These are phyloP conservation scores for Saccharomyces eubayanus DNA, from an alignment of 805 yeast genomes.

Conservation along the genomic window DNA sequence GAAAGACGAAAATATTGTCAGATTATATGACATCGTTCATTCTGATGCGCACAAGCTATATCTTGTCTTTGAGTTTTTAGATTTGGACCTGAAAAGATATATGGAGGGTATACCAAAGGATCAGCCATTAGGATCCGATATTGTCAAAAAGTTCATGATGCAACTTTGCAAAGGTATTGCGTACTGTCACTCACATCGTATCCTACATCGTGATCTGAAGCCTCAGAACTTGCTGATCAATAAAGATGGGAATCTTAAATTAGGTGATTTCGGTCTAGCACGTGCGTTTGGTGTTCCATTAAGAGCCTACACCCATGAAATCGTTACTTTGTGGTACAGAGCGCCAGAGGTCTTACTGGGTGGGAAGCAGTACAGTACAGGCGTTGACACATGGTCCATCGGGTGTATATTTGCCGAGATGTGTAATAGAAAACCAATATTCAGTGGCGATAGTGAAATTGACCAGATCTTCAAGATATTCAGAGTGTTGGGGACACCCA, in stretches of 20 bases:
- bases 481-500: slow-evolving; percentile 93
- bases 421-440: slow-evolving; percentile 95
- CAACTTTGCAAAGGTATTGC: slow-evolving; percentile 83
- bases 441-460: slow-evolving; percentile 93
- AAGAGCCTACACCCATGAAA: slow-evolving; percentile 94
- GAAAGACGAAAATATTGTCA: slow-evolving; percentile 85
- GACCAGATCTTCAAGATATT: slow-evolving; percentile 90
- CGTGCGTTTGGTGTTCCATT: slow-evolving; percentile 97
- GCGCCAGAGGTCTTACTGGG: slow-evolving; percentile 96
- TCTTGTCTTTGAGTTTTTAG: slow-evolving; percentile 87
- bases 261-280: slow-evolving; percentile 96
- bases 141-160: slow-evolving; percentile 87
- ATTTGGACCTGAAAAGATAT: slow-evolving; percentile 84
- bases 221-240: slow-evolving; percentile 91
- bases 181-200: slow-evolving; percentile 56
- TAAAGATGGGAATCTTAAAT: slow-evolving; percentile 80
- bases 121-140: slow-evolving; percentile 76
- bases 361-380: slow-evolving; percentile 89
- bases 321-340: slow-evolving; percentile 95
- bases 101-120: slow-evolving; percentile 88
- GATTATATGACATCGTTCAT: slow-evolving; percentile 90
- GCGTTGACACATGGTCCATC: slow-evolving; percentile 97
- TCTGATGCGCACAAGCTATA: slow-evolving; percentile 88
- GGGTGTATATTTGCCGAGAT: slow-evolving; percentile 97
- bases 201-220: slow-evolving; percentile 70